Conservation (phyloP, 176 grass and related monocot genomes). For the Carex myosuroides region DNA sequence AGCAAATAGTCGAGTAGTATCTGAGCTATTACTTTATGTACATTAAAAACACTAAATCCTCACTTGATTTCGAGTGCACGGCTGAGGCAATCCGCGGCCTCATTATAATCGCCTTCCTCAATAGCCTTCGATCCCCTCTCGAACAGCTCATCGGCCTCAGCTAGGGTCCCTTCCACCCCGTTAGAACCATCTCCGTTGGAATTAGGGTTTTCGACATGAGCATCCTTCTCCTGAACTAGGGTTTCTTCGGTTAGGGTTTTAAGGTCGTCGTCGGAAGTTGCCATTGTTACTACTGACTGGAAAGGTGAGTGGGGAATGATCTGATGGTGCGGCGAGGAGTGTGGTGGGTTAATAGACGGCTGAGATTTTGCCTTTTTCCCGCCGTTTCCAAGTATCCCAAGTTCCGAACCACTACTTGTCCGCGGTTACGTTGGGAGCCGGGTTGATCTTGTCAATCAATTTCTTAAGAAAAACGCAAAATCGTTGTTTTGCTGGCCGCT, state of each 20-base stretch:
- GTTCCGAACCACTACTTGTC: not conserved
- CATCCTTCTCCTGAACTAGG: not conserved
- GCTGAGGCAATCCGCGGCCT: slow-evolving; percentile 81
- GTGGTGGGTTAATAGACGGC: not conserved
- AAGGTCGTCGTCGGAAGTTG: not conserved
- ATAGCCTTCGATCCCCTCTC: slow-evolving; percentile 73
- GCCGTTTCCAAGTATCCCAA: not conserved
- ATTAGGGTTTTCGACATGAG: not conserved
- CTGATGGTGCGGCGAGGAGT: not conserved
- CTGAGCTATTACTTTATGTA: not conserved
- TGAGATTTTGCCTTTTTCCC: slow-evolving; percentile 11
- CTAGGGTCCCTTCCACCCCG: slow-evolving; percentile 44
- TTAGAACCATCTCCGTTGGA: slow-evolving; percentile 5
- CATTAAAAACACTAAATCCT: slow-evolving; percentile 24
- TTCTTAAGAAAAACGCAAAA: no score
- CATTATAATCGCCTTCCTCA: slow-evolving; percentile 71
- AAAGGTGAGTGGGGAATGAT: not conserved
- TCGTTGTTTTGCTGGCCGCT: no score
- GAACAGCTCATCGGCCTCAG: slow-evolving; percentile 62
- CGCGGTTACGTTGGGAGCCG: not conserved
- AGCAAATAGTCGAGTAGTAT: not conserved
- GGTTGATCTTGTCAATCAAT: no score
- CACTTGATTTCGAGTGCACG: slow-evolving; percentile 91
- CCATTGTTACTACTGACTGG: not conserved
- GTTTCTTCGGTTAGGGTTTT: slow-evolving; percentile 16